Base-by-base conservation (phyloP, 2,329 filamentous ascomycete species). In the Lizonia empirigonia region DNA sequence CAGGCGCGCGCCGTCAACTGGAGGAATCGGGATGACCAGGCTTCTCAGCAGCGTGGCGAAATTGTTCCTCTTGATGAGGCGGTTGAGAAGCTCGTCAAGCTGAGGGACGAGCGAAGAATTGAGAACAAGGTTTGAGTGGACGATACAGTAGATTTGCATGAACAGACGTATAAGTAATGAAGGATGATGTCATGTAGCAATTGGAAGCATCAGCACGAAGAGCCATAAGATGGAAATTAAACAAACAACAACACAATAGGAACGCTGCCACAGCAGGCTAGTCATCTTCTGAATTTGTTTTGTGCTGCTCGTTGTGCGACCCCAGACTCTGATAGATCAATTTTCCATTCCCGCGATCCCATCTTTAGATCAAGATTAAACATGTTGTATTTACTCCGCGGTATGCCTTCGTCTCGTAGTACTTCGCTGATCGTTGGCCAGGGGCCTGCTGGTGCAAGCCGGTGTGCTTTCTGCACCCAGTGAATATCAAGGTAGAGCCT, bases 11-110 rank as follows among this genome's bases (percentile, higher is more conserved):
- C 80, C 4, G 83, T 86, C 55, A 87, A 87, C 67, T 84, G 86
- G 62, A 78, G 85, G 33, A 86, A 86, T 70, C 76, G 85, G 42
- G 85, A 87, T 62, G 82, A 86, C 59, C 82, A 81, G 15, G 76
- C 78, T 33, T 85, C 82, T 8, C 85, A 87, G 71, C 80, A 83
- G 59, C 78, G 83, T 75, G 84, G 84, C 22, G 79, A 85, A 58
- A 77, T 86, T 65, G 73, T 87, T 26, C 82, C 83, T 10, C 73
- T 87, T 3, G 80, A 85, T 34, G 82, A 82, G 64, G 83, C 79
- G 13, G 74, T 86, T 16, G 68, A 73, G 62, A 82, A 83, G 73
- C 71, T 87, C 44, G 64, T 67, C 26, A 56, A 60, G 40, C 57
- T 81, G 58, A 73, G 76, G 61, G 76, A 80, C 55, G 73, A 75